Evolutionary conservation across 208 protist genomes (phyloP).

Genomic region (Plasmodiophora brassicae): DNA sequence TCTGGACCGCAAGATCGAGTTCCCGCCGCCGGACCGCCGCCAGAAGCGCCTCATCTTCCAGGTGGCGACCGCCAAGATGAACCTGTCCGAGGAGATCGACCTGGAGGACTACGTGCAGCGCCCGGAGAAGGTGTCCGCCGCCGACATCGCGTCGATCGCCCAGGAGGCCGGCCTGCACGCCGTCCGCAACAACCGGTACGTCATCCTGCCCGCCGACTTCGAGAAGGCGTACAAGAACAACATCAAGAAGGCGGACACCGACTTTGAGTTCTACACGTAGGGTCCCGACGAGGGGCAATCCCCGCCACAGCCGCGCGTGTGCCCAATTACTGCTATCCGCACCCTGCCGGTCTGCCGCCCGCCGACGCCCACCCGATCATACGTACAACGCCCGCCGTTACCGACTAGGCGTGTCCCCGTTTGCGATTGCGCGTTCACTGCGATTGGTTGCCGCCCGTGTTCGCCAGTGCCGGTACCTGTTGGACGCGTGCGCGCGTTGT

Average conservation of each 20-base stretch:
- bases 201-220: conserved; percentile 97
- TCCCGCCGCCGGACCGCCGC: conserved; percentile 92
- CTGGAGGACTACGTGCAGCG: conserved; percentile 86
- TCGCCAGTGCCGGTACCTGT: no score
- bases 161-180: conserved; percentile 96
- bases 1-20: conserved; percentile 94
- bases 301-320: no score
- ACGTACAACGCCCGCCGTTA: no score
- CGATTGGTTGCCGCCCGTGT: no score
- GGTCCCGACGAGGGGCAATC: no score
- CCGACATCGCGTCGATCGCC: conserved; percentile 97
- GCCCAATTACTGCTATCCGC: no score
- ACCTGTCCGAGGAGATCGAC: conserved; percentile 83
- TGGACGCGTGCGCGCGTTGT: no score
- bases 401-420: no score
- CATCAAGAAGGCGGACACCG: conserved; percentile 40
- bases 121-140: conserved; percentile 94
- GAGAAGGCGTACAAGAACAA: conserved; percentile 91
- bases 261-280: conserved; percentile 36
- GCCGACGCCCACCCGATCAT: no score
- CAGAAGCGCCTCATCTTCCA: conserved; percentile 99
- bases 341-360: no score
- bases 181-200: conserved; percentile 98
- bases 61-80: conserved; percentile 97
- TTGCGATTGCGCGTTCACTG: no score